Evolutionary conservation across 805 yeast species (phyloP), one percentile per base, ranked within the genome.

Genomic region (Candida saitoana): DNA sequence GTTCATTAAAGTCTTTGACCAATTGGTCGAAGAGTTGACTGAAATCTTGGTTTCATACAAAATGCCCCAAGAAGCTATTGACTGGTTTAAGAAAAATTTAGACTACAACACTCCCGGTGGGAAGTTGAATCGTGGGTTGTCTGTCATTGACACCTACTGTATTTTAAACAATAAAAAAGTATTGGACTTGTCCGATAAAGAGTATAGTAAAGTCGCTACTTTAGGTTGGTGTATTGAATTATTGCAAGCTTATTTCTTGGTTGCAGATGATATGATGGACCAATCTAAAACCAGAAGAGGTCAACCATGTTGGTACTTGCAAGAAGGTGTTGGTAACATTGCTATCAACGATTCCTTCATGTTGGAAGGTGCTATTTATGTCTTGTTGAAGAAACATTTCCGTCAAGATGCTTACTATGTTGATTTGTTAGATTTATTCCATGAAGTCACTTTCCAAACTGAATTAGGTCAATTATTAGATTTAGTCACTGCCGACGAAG

Each of bases 221-320:
- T 74, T 93, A 50, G 99, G 99, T 17, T 93, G 99, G 99, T 76
- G 88, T 54, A 80, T 93, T 52, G 99, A 93, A 70, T 75, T 93
- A 50, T 74, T 91, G 53, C 99, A 91, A 69, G 98, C 97, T 2
- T 93, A 87, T 64, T 93, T 93, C 74, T 76, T 93, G 56, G 98
- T 93, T 43, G 95, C 98, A 24, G 99, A 93, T 63, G 99, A 93
- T 63, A 93, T 93, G 81, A 93, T 93, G 99, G 99, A 93, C 65
- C 80, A 81, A 52, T 86, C 96, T 25, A 84, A 87, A 63, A 93
- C 99, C 33, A 86, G 99, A 76, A 84, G 99, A 65, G 99, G 97
- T 46, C 97, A 91, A 69, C 93, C 96, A 51, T 93, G 99, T 68
- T 93, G 99, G 99, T 93, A 89, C 73, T 80, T 75, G 59, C 76